Percentiles rank a stretch among this genome's conserved stretches.
These are phyloP conservation scores for Boletellus emodensis DNA, from an alignment of 768 basidiomycete genomes.

Conservation along the genomic window DNA sequence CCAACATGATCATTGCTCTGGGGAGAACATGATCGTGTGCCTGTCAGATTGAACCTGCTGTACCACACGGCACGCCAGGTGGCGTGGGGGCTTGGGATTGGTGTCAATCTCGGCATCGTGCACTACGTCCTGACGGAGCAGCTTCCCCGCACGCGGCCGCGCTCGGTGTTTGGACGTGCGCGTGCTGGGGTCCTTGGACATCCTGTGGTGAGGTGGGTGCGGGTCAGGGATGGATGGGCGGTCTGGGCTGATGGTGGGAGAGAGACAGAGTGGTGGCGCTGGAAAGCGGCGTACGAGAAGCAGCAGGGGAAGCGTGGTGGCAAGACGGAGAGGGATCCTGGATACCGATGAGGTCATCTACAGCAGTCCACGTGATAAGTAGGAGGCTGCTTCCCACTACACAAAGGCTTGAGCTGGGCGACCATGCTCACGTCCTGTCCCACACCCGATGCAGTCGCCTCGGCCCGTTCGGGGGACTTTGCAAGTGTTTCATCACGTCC, in stretches of 20 bases:
- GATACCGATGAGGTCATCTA: constrained; percentile 6
- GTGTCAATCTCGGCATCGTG: constrained; percentile 46
- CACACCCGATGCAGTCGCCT: constrained; percentile 8
- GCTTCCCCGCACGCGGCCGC: constrained; percentile 51
- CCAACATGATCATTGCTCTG: neutral
- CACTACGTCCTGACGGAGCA: constrained; percentile 58
- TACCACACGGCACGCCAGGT: constrained; percentile 77
- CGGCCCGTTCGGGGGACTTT: neutral
- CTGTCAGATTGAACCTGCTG: constrained; percentile 56
- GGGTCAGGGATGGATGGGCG: constrained; percentile 77
- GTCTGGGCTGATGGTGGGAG: constrained; percentile 78
- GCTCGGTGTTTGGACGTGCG: constrained; percentile 47
- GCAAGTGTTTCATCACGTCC: neutral
- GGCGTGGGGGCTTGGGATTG: constrained; percentile 69
- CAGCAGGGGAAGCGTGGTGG: constrained; percentile 21
- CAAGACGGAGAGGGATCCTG: no score
- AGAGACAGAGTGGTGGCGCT: constrained; percentile 64
- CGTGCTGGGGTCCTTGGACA: constrained; percentile 52
- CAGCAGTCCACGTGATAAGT: neutral
- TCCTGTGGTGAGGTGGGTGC: constrained; percentile 59
- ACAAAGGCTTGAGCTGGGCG: no score
- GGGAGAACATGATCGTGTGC: neutral
- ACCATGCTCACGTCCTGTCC: no score
- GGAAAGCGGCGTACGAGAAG: constrained; percentile 58
- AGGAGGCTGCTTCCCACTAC: no score